A percentile compares a stretch with the other conserved stretches of the same genome.
phyloP scores from a whole-genome alignment of 2,329 filamentous ascomycete genomes.

The Colletotrichum orbiculare region DNA sequence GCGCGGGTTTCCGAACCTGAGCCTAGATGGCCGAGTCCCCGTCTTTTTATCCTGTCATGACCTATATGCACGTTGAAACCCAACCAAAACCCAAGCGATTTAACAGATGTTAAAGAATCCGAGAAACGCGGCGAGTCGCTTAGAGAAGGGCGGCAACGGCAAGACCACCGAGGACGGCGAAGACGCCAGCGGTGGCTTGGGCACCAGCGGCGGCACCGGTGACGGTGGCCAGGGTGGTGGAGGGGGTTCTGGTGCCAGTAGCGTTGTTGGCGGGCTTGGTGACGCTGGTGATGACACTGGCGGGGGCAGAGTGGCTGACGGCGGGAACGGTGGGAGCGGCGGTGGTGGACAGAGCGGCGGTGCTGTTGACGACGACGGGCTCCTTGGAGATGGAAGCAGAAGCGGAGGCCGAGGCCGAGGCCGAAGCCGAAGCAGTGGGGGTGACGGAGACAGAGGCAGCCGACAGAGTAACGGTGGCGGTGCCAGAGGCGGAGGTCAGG shows the following conservation, averaged over 20 bases:
- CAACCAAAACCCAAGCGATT: conserved; percentile 30
- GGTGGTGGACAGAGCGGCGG: conserved; percentile 37
- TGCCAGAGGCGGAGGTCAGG: conserved; percentile 40
- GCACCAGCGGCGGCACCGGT: conserved; percentile 21
- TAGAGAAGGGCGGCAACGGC: conserved; percentile 37
- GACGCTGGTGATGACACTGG: conserved; percentile 40
- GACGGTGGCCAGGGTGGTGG: conserved; percentile 26
- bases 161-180: conserved; percentile 37
- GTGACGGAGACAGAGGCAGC: conserved; percentile 46
- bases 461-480: conserved; percentile 44
- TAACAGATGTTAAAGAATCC: conserved; percentile 32
- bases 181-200: conserved; percentile 35
- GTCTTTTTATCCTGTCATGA: conserved; percentile 37
- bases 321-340: conserved; percentile 31
- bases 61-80: conserved; percentile 35
- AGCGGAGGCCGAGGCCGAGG: conserved; percentile 34
- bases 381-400: conserved; percentile 36
- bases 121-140: conserved; percentile 29
- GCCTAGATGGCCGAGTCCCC: conserved; percentile 29
- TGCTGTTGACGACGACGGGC: conserved; percentile 42
- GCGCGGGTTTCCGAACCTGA: conserved; percentile 2
- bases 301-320: conserved; percentile 38
- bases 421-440: conserved; percentile 39
- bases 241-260: conserved; percentile 20
- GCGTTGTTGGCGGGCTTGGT: conserved; percentile 36